These are phyloP conservation scores for Moelleriella libera DNA, from an alignment of 2,329 filamentous ascomycete species.

Conservation along the genomic window DNA sequence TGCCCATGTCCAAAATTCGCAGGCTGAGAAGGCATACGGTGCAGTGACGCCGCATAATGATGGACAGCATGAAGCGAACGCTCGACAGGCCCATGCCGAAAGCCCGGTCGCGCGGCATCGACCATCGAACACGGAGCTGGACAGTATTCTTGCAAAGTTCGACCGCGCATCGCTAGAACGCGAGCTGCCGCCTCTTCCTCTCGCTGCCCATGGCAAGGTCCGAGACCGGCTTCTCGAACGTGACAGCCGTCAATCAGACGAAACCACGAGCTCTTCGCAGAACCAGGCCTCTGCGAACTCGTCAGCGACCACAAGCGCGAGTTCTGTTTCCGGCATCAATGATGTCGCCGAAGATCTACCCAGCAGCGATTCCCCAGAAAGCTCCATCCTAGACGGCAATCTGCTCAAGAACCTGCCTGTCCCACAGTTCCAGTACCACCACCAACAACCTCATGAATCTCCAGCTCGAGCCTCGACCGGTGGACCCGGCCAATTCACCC, in stretches of 20 bases:
- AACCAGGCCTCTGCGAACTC: constrained; percentile 34
- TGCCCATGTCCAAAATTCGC: constrained; percentile 31
- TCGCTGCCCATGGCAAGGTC: constrained; percentile 11
- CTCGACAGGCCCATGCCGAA: constrained; percentile 3
- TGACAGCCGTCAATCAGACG: constrained; percentile 39
- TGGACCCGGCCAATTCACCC: constrained; percentile 14
- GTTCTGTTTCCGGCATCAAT: constrained; percentile 36
- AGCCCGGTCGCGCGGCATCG: not conserved
- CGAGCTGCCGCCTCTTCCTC: constrained; percentile 3
- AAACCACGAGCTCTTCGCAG: constrained; percentile 32
- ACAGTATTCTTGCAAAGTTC: constrained; percentile 6
- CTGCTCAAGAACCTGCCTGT: constrained; percentile 28
- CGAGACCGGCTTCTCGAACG: constrained; percentile 24
- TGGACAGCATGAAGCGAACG: not conserved
- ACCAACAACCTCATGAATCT: constrained; percentile 32
- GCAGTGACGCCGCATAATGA: constrained; percentile 1
- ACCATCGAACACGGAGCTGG: not conserved
- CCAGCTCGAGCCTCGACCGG: constrained; percentile 28
- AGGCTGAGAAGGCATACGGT: constrained; percentile 11
- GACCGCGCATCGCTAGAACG: constrained; percentile 7
- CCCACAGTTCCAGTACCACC: constrained; percentile 48
- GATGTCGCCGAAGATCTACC: constrained; percentile 30
- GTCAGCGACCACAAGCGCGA: constrained; percentile 40
- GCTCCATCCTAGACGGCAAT: constrained; percentile 33
- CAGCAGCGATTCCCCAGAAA: constrained; percentile 31